These are phyloP conservation scores for Aspergillus carbonarius DNA, from an alignment of 2,329 filamentous ascomycete species.

Conservation along the genomic window DNA sequence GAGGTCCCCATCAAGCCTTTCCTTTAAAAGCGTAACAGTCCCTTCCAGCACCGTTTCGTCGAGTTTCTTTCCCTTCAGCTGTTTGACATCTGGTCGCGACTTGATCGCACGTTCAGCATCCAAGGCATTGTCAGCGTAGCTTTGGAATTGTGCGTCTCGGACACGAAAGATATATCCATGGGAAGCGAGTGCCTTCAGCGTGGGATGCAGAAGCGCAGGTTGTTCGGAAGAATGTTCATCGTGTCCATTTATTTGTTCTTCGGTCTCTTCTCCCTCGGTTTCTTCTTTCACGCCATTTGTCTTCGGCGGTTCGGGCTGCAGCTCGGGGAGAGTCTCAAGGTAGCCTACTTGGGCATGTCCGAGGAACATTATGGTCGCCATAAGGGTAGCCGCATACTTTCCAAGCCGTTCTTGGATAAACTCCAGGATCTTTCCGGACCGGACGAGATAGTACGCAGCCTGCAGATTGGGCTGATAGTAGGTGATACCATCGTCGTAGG, in stretches of 20 bases:
- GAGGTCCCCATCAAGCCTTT: slow-evolving; percentile 38
- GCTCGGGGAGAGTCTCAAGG: slow-evolving; percentile 42
- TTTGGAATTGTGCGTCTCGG: slow-evolving; percentile 43
- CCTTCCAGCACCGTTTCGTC: slow-evolving; percentile 33
- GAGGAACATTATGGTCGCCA: slow-evolving; percentile 71
- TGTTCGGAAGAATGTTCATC: slow-evolving; percentile 22
- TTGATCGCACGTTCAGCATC: slow-evolving; percentile 37
- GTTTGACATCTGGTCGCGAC: slow-evolving; percentile 30
- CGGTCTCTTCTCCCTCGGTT: slow-evolving; percentile 20
- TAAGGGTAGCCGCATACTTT: slow-evolving; percentile 68
- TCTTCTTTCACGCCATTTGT: slow-evolving; percentile 25
- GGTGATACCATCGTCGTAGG: slow-evolving; percentile 61
- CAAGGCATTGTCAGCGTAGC: slow-evolving; percentile 40
- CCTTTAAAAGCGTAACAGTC: slow-evolving; percentile 31
- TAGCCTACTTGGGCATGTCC: slow-evolving; percentile 66
- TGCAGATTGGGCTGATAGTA: slow-evolving; percentile 82
- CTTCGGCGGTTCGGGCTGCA: slow-evolving; percentile 24
- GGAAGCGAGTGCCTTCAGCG: slow-evolving; percentile 40
- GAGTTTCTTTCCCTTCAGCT: slow-evolving; percentile 41
- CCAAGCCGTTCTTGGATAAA: slow-evolving; percentile 74
- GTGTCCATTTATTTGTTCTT: slow-evolving; percentile 19
- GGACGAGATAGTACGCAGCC: slow-evolving; percentile 77
- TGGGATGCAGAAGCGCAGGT: slow-evolving; percentile 34
- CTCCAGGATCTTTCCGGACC: slow-evolving; percentile 77
- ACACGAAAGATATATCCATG: slow-evolving; percentile 44